phyloP scores from a whole-genome alignment of 352 stramenopile genomes.

The Pythium dissimile region DNA sequence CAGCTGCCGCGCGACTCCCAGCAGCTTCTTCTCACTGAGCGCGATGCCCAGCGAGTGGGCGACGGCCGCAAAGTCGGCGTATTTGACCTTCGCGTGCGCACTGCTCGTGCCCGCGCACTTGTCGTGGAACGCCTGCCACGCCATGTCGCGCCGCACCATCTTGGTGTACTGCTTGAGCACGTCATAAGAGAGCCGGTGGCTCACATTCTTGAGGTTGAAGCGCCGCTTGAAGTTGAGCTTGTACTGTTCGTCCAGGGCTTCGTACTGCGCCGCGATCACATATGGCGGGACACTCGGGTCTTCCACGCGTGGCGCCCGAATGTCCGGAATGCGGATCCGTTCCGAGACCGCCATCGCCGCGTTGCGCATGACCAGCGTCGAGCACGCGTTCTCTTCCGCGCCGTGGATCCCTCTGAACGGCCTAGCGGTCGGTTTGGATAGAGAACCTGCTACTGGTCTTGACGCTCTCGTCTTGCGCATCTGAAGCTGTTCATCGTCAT shows the following conservation, averaged over 20 bases:
- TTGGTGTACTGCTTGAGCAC: constrained; percentile 66
- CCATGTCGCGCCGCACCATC: constrained; percentile 48
- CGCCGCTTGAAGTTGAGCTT: constrained; percentile 50
- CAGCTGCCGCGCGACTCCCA: constrained; percentile 35
- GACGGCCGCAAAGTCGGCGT: constrained; percentile 47
- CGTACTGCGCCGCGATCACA: constrained; percentile 64
- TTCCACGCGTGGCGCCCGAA: constrained; percentile 29
- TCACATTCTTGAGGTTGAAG: constrained; percentile 56
- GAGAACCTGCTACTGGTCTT: no score
- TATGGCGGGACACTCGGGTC: constrained; percentile 41
- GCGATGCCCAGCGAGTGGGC: constrained; percentile 38
- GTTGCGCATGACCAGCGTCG: constrained; percentile 62
- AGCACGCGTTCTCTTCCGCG: constrained; percentile 27
- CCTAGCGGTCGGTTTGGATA: neutral
- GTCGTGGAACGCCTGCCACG: constrained; percentile 55
- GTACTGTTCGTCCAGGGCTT: constrained; percentile 36
- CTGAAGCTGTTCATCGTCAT: neutral
- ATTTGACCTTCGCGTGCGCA: no score
- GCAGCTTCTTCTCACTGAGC: constrained; percentile 44
- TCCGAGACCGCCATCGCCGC: constrained; percentile 42
- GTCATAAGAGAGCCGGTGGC: constrained; percentile 58
- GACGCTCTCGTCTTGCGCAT: neutral
- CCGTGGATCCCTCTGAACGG: neutral
- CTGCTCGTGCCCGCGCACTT: constrained; percentile 8
- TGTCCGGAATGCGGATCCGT: constrained; percentile 42